Base-by-base conservation (phyloP, 2,329 filamentous ascomycete genomes). In the Geosmithia putterillii region DNA sequence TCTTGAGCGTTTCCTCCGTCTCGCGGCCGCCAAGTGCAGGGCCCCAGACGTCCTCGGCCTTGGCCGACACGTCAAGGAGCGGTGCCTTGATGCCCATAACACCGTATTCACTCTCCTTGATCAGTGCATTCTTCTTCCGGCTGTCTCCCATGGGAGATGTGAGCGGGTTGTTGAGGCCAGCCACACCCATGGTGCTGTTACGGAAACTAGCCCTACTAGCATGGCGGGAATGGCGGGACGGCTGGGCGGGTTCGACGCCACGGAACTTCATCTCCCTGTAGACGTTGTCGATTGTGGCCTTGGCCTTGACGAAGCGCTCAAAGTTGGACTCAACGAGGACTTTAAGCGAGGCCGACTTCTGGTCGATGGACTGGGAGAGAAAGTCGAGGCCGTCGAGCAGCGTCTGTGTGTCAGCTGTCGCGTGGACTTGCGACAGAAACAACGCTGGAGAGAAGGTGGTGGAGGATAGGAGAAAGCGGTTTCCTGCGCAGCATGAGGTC, bases 301-400 rank as follows among this genome's bases (percentile, higher is more conserved):
- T 98, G 38, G 92, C 92, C 49, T 87, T 83, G 44, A 98, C 92
- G 66, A 98, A 98, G 51, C 90, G 83, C 63, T 98, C 94, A 58
- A 98, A 98, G 60, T 98, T 98, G 50, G 86, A 90, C 62, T 98
- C 92, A 20, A 98, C 92, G 17, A 98, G 74, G 10, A 94, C 85
- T 59, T 98, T 98, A 47, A 98, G 74, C 4, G 89, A 95, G 0
- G 90, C 92, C 0, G 90, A 95, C 62, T 98, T 98, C 64, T 96
- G 86, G 55, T 96, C 92, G 55, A 98, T 98, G 1, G 90, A 95
- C 48, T 78, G 77, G 17, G 88, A 92, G 18, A 98, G 76, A 46
- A 84, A 81, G 51, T 95, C 84, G 18, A 98, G 75, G 3, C 92
- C 94, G 41, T 77, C 71, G 12, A 95, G 70, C 1, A 98, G 70